These are phyloP conservation scores for Neohortaea acidophila DNA, from an alignment of 495 filamentous ascomycete genomes.

Conservation along the genomic window DNA sequence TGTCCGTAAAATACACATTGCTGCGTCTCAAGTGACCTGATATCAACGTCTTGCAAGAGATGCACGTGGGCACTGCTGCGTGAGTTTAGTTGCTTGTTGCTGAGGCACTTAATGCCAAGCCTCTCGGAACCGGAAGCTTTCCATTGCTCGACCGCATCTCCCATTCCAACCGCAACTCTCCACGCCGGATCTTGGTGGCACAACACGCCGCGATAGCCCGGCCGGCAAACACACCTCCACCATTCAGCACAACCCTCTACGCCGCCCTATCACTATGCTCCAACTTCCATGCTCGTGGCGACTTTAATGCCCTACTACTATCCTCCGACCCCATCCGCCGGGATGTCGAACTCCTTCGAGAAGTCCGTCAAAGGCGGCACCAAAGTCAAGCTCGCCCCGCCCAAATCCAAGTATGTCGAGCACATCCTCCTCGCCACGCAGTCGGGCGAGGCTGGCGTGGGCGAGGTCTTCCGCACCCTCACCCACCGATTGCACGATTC, in stretches of 20 bases:
- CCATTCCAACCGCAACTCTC: too few species aligned
- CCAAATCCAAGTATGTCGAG: conserved; percentile 99
- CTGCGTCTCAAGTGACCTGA: too few species aligned
- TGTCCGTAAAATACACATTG: too few species aligned
- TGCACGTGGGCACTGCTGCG: too few species aligned
- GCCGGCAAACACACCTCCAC: too few species aligned
- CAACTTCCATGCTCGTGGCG: not conserved
- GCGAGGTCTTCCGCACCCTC: conserved; percentile 84
- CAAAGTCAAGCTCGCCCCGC: conserved; percentile 82
- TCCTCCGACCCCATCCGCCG: not conserved
- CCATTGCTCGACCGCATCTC: too few species aligned
- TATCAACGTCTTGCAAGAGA: too few species aligned
- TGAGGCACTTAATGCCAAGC: too few species aligned
- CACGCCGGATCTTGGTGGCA: too few species aligned
- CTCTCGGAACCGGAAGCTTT: too few species aligned
- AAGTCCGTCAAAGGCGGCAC: conserved; percentile 35
- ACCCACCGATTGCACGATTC: conserved; percentile 80
- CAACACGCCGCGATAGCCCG: too few species aligned
- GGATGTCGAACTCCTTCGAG: conserved; percentile 32
- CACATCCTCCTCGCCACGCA: conserved; percentile 93
- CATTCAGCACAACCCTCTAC: not conserved
- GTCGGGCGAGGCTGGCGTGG: conserved; percentile 86
- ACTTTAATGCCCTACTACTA: not conserved
- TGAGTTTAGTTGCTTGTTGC: too few species aligned
- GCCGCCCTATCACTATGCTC: not conserved